Percentiles rank a stretch among this genome's conserved stretches.
phyloP scores from a whole-genome alignment of 768 basidiomycete genomes.

The Hericium erinaceus region DNA sequence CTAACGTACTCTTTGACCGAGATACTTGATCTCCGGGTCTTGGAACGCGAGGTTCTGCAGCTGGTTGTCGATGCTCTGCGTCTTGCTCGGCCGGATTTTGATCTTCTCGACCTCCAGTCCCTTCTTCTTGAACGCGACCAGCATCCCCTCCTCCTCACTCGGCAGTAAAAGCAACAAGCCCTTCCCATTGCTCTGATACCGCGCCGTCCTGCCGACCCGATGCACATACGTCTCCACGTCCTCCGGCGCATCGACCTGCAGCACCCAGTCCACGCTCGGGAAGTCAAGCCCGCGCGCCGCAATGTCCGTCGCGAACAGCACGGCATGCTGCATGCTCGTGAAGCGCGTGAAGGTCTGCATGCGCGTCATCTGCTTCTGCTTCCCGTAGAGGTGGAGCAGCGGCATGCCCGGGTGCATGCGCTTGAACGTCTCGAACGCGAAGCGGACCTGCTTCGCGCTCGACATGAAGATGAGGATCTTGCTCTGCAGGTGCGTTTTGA shows the following conservation, averaged over 20 bases:
- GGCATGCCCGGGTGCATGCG: conserved; percentile 91
- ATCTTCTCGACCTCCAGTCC: conserved; percentile 66
- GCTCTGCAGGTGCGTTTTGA: conserved; percentile 84
- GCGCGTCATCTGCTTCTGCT: conserved; percentile 90
- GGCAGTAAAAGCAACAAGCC: conserved; percentile 76
- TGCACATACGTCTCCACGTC: conserved; percentile 98
- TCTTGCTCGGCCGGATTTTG: conserved; percentile 84
- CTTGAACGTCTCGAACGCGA: conserved; percentile 92
- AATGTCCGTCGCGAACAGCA: conserved; percentile 92
- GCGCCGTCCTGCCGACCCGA: conserved; percentile 89
- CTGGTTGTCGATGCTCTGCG: conserved; percentile 74
- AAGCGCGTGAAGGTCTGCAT: conserved; percentile 80
- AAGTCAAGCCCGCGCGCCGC: conserved; percentile 96
- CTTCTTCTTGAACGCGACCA: conserved; percentile 58
- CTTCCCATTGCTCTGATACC: conserved; percentile 87
- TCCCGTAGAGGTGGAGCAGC: conserved; percentile 90
- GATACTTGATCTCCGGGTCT: conserved; percentile 94
- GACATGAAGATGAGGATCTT: conserved; percentile 94
- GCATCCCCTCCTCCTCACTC: conserved; percentile 91
- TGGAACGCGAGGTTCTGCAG: conserved; percentile 90
- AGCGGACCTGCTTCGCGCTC: conserved; percentile 94
- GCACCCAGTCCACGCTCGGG: conserved; percentile 92
- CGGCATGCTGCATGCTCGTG: conserved; percentile 69
- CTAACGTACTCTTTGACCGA: conserved; percentile 76
- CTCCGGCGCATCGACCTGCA: conserved; percentile 94